Percentiles rank a stretch among this genome's conserved stretches.
Conservation (phyloP, 2,329 filamentous ascomycete genomes). For the Clonostachys rhizophaga region DNA sequence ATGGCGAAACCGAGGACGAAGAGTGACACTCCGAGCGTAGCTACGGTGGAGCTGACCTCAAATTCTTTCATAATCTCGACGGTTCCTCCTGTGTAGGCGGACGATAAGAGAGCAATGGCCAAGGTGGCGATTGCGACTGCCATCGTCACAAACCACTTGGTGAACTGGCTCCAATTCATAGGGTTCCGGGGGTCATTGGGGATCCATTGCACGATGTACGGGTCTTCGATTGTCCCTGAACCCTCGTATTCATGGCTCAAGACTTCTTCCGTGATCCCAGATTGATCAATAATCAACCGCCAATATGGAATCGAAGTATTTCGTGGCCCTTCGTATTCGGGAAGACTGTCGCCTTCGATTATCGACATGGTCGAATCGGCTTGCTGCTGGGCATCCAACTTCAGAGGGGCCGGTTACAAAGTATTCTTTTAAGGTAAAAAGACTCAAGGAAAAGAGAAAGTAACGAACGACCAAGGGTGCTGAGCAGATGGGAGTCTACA, state of each 20-base stretch:
- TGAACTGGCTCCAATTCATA: conserved; percentile 41
- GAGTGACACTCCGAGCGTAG: conserved; percentile 61
- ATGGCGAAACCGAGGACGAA: conserved; percentile 49
- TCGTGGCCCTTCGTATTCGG: no score
- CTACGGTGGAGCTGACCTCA: conserved; percentile 58
- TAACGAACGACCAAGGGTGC: no score
- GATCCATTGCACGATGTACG: conserved; percentile 60
- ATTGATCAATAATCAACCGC: no score
- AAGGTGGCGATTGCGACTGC: conserved; percentile 58
- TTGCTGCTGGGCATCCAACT: no score
- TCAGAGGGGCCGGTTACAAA: no score
- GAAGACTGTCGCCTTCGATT: no score
- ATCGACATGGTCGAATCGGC: no score
- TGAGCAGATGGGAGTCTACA: no score
- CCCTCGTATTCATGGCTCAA: background rate
- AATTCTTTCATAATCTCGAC: conserved; percentile 65
- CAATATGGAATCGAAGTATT: no score
- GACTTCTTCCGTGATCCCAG: no score
- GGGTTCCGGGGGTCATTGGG: conserved; percentile 61
- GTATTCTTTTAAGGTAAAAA: no score
- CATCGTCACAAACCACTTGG: conserved; percentile 60
- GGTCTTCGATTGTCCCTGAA: conserved; percentile 54
- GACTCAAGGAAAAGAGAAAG: no score
- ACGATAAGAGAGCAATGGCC: conserved; percentile 59
- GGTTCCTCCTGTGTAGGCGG: conserved; percentile 36